These are phyloP conservation scores for Aspergillus brunneoviolaceus DNA, from an alignment of 2,329 filamentous ascomycete genomes.

Conservation along the genomic window DNA sequence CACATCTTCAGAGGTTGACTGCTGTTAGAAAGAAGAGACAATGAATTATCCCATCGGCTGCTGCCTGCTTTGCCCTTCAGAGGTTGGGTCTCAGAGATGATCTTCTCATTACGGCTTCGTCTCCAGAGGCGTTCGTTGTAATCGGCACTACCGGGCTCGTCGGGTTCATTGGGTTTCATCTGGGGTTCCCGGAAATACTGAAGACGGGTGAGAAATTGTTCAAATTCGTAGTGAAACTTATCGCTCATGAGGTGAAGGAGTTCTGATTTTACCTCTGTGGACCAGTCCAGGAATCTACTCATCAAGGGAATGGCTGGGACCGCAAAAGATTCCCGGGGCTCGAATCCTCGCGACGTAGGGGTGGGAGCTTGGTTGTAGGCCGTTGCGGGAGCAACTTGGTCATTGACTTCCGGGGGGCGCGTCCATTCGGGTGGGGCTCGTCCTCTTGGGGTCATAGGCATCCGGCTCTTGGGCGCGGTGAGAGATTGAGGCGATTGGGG, in stretches of 20 bases:
- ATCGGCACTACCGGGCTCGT: slow-evolving; percentile 92
- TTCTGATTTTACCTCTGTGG: slow-evolving; percentile 63
- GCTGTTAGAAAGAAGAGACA: slow-evolving; percentile 82
- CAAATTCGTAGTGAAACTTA: slow-evolving; percentile 10
- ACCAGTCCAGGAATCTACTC: slow-evolving; percentile 91
- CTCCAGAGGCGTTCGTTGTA: slow-evolving; percentile 96
- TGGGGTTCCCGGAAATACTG: slow-evolving; percentile 95
- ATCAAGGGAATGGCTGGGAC: slow-evolving; percentile 69
- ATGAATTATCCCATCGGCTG: slow-evolving; percentile 81
- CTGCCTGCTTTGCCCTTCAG: slow-evolving; percentile 84
- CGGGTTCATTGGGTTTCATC: slow-evolving; percentile 93
- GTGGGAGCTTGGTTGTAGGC: slow-evolving; percentile 73
- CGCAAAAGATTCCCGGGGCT: slow-evolving; percentile 59
- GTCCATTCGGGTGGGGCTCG: slow-evolving; percentile 60
- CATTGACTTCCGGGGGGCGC: slow-evolving; percentile 71
- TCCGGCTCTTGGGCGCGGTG: slow-evolving; percentile 33
- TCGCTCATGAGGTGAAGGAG: slow-evolving; percentile 17
- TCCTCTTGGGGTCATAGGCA: slow-evolving; percentile 48
- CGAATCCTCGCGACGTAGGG: slow-evolving; percentile 75
- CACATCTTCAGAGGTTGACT: slow-evolving; percentile 89
- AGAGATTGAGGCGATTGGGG: slow-evolving; percentile 25
- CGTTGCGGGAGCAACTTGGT: slow-evolving; percentile 64
- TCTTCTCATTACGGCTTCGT: slow-evolving; percentile 85
- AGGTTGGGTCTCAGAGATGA: slow-evolving; percentile 88
- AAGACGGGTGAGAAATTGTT: slow-evolving; percentile 30